Conservation (phyloP, 495 filamentous ascomycete genomes). For the Neurospora intermedia region DNA sequence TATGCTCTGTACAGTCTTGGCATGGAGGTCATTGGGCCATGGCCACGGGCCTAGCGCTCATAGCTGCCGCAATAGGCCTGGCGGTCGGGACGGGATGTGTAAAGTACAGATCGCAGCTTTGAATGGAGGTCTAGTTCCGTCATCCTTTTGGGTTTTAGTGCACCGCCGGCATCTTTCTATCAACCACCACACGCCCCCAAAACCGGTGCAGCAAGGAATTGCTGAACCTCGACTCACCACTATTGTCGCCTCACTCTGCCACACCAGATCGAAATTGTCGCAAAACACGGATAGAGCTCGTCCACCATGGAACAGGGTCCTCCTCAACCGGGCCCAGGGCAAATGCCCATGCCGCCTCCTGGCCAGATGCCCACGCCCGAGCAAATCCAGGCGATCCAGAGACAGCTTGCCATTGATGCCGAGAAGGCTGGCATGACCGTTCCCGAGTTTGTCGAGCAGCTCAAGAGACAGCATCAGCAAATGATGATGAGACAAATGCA, state of each 20-base stretch:
- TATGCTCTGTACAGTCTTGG: background rate
- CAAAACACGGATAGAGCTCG: constrained; percentile 6
- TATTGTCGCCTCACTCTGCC: too few relatives aligned
- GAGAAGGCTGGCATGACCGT: constrained; percentile 65
- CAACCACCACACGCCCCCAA: background rate
- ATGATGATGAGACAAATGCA: constrained; percentile 53
- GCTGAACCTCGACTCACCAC: background rate
- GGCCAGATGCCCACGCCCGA: constrained; percentile 67
- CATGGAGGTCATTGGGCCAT: background rate
- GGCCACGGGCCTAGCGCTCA: background rate
- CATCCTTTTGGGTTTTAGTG: background rate
- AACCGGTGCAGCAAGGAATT: background rate
- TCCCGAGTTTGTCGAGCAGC: constrained; percentile 58
- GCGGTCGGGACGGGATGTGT: background rate
- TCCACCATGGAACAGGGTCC: constrained; percentile 4
- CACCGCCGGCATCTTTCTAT: background rate
- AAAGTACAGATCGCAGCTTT: background rate
- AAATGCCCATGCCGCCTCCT: constrained; percentile 30
- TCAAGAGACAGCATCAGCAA: constrained; percentile 44
- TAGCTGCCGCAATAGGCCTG: background rate
- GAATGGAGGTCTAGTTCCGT: background rate
- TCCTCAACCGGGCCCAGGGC: constrained; percentile 12
- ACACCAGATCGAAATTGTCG: background rate
- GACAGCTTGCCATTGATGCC: constrained; percentile 68
- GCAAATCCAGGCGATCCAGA: constrained; percentile 75